Base-by-base conservation (phyloP, 139 green algal species). In the Micractinium sp. region DNA sequence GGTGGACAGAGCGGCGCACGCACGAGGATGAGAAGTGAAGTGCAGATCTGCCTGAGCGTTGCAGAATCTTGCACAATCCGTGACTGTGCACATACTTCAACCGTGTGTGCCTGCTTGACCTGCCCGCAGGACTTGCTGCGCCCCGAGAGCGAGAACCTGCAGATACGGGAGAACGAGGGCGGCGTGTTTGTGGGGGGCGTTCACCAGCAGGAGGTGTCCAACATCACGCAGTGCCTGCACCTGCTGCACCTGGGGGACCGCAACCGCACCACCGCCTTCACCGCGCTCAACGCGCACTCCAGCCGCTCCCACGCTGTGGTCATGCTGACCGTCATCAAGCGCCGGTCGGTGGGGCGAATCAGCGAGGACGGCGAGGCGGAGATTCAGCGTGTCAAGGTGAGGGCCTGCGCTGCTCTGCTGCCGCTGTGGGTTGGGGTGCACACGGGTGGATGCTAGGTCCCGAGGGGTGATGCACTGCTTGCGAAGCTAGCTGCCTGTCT, bases 281-380 rank as follows among this genome's bases (percentile, higher is more conserved):
- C 90, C 13, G 91, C 74, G 56, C 90, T 98, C 76, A 98, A 98
- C 88, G 96, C 96, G 0, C 92, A 96, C 85, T 97, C 94, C 85
- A 94, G 87, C 47, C 94, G 96, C 88, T 95, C 88, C 86, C 96
- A 98, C 76, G 95, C 95, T 9, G 95, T 87, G 38, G 93, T 97
- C 22, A 97, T 98, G 91, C 81, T 98, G 12, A 97, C 95, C 0
- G 94, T 97, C 27, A 91, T 96, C 85, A 97, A 97, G 94, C 93
- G 94, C 16, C 81, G 85, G 31, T 35, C 86, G 56, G 84, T 91
- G 38, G 82, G 73, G 22, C 67, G 33, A 31, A 33, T 36, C 74
- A 33, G 71, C 71, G 71, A 77, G 71, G 56, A 63, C 14, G 73
- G 79, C 53, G 79, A 69, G 12, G 86, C 76, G 12, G 85, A 88